Conservation (phyloP, 352 stramenopile species). For the Pythium insidiosum region DNA sequence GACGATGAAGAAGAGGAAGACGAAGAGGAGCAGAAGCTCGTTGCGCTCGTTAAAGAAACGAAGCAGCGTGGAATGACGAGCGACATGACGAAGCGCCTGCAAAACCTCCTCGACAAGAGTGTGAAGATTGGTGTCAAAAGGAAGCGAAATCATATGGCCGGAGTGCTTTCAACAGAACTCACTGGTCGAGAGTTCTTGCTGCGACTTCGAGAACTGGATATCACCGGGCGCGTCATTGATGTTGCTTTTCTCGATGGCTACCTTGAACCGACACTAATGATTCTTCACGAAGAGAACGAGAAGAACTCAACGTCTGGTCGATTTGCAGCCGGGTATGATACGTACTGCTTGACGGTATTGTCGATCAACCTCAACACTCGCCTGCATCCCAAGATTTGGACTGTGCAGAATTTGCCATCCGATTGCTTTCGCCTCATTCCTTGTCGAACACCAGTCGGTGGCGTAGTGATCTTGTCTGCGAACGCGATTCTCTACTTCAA, state of each 20-base stretch:
- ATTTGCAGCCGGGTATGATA: constrained; percentile 67
- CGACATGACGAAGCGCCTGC: constrained; percentile 55
- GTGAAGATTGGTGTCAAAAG: constrained; percentile 70
- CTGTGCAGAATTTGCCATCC: constrained; percentile 69
- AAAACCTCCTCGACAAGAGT: constrained; percentile 68
- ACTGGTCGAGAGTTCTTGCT: constrained; percentile 71
- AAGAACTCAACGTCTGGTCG: constrained; percentile 58
- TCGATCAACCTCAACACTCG: constrained; percentile 85
- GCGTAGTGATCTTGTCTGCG: constrained; percentile 64
- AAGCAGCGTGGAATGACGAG: constrained; percentile 50
- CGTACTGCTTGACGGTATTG: constrained; percentile 76
- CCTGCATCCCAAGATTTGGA: constrained; percentile 85
- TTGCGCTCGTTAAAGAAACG: constrained; percentile 67
- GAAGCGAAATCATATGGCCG: constrained; percentile 64
- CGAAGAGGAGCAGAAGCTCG: constrained; percentile 70
- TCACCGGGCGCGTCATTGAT: constrained; percentile 71
- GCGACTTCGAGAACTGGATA: constrained; percentile 63
- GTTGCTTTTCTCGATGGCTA: constrained; percentile 81
- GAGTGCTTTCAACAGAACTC: constrained; percentile 60
- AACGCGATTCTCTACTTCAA: constrained; percentile 86
- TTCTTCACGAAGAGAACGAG: constrained; percentile 82
- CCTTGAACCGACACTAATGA: constrained; percentile 79
- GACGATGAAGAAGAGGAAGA: constrained; percentile 73
- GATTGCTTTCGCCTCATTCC: constrained; percentile 72
- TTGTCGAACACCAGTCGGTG: constrained; percentile 61